Percentiles rank a stretch among this genome's conserved stretches.
Conservation (phyloP, 148 eudicot species). For the Silene latifolia region DNA sequence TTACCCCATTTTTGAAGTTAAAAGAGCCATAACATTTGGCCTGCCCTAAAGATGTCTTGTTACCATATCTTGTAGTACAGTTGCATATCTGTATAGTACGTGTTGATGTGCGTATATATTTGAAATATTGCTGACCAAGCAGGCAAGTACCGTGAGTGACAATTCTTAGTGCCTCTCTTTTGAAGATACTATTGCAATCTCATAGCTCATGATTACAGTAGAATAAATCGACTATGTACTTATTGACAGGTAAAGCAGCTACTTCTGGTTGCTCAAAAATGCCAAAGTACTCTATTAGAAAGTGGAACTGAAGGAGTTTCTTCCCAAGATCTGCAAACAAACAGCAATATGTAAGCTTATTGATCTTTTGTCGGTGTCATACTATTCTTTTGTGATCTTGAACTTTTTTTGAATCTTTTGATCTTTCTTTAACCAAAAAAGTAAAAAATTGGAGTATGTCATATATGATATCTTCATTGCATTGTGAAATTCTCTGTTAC, state of each 20-base stretch:
- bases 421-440: not conserved
- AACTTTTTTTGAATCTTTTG: not conserved
- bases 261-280: constrained; percentile 90
- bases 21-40: too few relatives aligned
- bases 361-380: not conserved
- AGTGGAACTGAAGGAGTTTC: constrained; percentile 75
- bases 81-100: too few relatives aligned
- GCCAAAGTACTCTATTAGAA: constrained; percentile 70
- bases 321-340: constrained; percentile 74
- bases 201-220: not conserved
- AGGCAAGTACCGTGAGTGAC: not conserved
- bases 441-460: not conserved
- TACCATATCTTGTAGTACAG: too few relatives aligned
- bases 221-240: not conserved
- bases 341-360: constrained; percentile 69
- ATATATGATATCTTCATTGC: not conserved
- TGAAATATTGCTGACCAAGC: not conserved
- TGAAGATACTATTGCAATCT: not conserved
- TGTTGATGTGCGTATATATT: too few relatives aligned
- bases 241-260: constrained; percentile 76
- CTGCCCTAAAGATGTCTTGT: too few relatives aligned
- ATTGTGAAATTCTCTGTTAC: not conserved
- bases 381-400: not conserved
- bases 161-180: not conserved
- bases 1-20: too few relatives aligned